Base-by-base conservation (phyloP, 805 yeast genomes). In the Yarrowia divulgata region DNA sequence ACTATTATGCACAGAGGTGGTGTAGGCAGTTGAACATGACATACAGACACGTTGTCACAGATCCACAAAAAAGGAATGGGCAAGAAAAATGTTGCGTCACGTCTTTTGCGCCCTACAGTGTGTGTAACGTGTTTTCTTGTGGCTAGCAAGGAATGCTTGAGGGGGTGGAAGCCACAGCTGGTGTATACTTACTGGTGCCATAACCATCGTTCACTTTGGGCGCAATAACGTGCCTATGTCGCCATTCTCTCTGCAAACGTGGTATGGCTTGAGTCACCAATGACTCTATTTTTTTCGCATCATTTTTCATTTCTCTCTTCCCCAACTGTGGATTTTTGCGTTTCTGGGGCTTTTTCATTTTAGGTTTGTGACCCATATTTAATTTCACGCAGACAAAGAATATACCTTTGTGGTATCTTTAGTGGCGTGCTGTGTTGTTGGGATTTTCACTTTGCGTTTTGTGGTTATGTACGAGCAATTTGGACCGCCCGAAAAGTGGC, bases 361-460 rank as follows among this genome's bases (percentile, higher is more conserved):
- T 45, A 14, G 34, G 66, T 60, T 60, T 19, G 42, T 60, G 66
- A 60, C 66, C 66, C 52, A 60, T 60, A 39, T 43, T 60, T 60
- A 60, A 60, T 60, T 60, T 60, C 52, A 45, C 42, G 45, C 52
- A 60, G 46, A 60, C 66, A 60, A 60, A 60, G 66, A 60, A 60
- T 43, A 45, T 43, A 60, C 66, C 66, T 60, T 60, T 60, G 66
- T 60, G 66, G 66, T 60, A 60, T 60, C 66, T 60, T 45, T 60
- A 60, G 66, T 60, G 66, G 66, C 66, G 66, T 60, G 66, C 66
- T 60, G 52, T 60, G 52, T 60, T 60, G 66, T 60, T 60, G 66
- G 66, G 66, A 45, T 45, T 60, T 60, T n/a, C 52, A 60, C 66
- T 60, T 60, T 60, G 45, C 52, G 52, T 60, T 60, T 60, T 60